Base-by-base conservation (phyloP, 2,329 filamentous ascomycete genomes). In the Arthrobotrys iridis region DNA sequence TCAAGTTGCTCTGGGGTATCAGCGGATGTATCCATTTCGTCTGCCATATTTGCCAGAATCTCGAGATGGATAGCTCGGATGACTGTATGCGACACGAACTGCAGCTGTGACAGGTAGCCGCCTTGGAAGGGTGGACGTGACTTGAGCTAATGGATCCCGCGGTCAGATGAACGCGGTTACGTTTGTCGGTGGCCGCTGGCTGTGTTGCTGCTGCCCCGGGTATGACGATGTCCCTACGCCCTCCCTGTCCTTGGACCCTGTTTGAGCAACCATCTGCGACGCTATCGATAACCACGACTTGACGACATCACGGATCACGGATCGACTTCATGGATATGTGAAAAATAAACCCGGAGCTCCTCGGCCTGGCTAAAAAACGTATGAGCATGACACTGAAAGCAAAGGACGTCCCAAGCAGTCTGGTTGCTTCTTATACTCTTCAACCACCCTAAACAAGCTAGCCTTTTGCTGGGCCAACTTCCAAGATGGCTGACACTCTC, bases 11-110 rank as follows among this genome's bases (percentile, higher is more conserved):
- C 57, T 2, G 58, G 22, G 2, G 59, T 41, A 37, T 75, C 71
- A 18, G 57, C 24, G 13, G 71, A 57, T 30, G 48, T 64, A 63
- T 75, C 71, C 71, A 75, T 75, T 45, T 75, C 71, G 41, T 75
- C 71, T 28, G 46, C 48, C 71, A 75, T 75, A 5, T 67, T 58
- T 41, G 45, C 43, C 13, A 66, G 48, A 55, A 41, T 0, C 30
- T 24, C 5, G 28, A 30, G 41, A 18, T 37, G 35, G 30, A 64
- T 28, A 45, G 18, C 35, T 18, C 40, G 22, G 15, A 22, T 8
- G 37, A 4, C 55, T 28, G 43, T 52, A 41, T 45, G 33, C 55
- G 45, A 59, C 57, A 55, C 57, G 35, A 57, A n/a, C 63, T 68
- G 57, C 57, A 37, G 37, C 28, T 48, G 26, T 50, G 62, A 67